Evolutionary conservation across 331 rosid genomes (phyloP).

Genomic region (Acacia concinna): DNA sequence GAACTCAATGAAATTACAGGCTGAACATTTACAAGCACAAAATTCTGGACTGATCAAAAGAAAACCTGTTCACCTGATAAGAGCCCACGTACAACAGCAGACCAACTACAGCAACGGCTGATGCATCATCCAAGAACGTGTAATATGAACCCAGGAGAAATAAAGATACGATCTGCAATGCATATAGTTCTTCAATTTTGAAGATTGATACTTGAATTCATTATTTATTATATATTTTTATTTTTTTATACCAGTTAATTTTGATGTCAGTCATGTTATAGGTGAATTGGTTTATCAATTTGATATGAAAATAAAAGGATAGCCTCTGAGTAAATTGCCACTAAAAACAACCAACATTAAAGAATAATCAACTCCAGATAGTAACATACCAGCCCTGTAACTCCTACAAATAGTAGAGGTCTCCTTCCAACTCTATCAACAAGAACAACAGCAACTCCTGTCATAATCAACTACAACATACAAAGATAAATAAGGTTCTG

Average conservation of each 20-base stretch:
- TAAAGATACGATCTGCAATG: constrained; percentile 75
- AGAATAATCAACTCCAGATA: constrained; percentile 22
- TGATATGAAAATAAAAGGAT: constrained; percentile 14
- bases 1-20: neutral
- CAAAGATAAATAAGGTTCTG: constrained; percentile 23
- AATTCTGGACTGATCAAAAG: constrained; percentile 1
- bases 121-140: constrained; percentile 60
- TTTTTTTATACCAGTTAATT: neutral
- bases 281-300: neutral
- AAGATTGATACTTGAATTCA: constrained; percentile 1
- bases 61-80: constrained; percentile 72
- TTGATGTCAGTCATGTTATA: constrained; percentile 8
- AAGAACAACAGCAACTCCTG: constrained; percentile 78
- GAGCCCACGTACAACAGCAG: constrained; percentile 84
- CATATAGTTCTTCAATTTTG: constrained; percentile 10
- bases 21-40: neutral
- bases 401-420: constrained; percentile 90
- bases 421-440: constrained; percentile 95
- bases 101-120: constrained; percentile 74
- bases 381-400: constrained; percentile 80
- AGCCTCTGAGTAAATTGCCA: constrained; percentile 4
- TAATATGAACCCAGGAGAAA: constrained; percentile 89
- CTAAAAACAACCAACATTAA: constrained; percentile 14
- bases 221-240: neutral
- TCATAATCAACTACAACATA: constrained; percentile 77